These are phyloP conservation scores for Trichoderma erinaceum DNA, from an alignment of 495 filamentous ascomycete species.

Conservation along the genomic window DNA sequence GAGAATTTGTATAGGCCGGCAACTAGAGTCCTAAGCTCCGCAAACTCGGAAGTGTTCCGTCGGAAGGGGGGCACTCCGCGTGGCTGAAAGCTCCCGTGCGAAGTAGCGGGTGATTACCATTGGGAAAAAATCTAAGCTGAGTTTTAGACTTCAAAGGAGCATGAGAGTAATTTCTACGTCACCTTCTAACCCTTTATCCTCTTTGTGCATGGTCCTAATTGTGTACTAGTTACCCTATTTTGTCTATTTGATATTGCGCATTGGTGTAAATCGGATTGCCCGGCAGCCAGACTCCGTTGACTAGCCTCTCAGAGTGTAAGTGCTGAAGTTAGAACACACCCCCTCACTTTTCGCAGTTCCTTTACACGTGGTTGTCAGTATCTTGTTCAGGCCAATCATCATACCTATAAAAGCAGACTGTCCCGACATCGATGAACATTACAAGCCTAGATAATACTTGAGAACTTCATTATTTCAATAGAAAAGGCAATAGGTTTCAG, in stretches of 20 bases:
- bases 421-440: background rate
- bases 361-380: too few relatives aligned
- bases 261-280: background rate
- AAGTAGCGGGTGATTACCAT: too few relatives aligned
- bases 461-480: background rate
- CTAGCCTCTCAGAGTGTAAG: background rate
- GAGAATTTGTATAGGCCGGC: too few relatives aligned
- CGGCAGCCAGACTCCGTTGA: background rate
- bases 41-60: background rate
- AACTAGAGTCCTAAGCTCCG: too few relatives aligned
- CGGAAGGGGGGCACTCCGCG: background rate
- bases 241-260: background rate
- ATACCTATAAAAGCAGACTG: background rate
- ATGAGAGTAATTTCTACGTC: background rate
- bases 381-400: background rate
- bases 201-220: background rate
- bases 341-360: too few relatives aligned
- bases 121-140: too few relatives aligned
- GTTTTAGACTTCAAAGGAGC: too few relatives aligned
- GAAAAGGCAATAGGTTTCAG: background rate
- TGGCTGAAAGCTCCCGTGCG: background rate
- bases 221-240: background rate
- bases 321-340: background rate
- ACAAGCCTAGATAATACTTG: background rate
- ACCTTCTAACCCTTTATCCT: background rate